A percentile compares a stretch with the other conserved stretches of the same genome.
These are phyloP conservation scores for Lasiodiplodia gonubiensis DNA, from an alignment of 2,329 filamentous ascomycete genomes.

Conservation along the genomic window DNA sequence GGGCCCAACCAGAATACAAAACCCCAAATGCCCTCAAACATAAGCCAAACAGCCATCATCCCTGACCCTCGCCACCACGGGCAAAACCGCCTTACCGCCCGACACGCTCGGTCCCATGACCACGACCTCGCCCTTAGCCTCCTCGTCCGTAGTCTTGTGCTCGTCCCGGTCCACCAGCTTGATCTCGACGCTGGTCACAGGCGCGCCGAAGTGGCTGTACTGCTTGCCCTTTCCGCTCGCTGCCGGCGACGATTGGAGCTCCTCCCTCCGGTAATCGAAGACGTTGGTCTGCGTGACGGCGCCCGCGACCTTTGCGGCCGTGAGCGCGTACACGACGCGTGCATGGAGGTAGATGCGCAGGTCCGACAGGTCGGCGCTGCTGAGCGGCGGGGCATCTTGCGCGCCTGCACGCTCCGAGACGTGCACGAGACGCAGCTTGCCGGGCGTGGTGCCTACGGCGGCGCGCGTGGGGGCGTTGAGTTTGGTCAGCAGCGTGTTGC, in stretches of 20 bases:
- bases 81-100: constrained; percentile 67
- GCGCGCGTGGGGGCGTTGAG: constrained; percentile 67
- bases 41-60: constrained; percentile 29
- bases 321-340: constrained; percentile 83
- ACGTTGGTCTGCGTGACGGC: constrained; percentile 85
- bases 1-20: not conserved
- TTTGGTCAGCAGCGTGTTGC: constrained; percentile 65
- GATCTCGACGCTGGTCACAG: constrained; percentile 79
- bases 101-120: constrained; percentile 76
- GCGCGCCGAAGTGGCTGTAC: constrained; percentile 77
- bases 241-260: constrained; percentile 46
- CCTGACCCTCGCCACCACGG: constrained; percentile 53
- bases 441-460: constrained; percentile 64
- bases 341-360: constrained; percentile 80
- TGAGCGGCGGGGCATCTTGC: constrained; percentile 64
- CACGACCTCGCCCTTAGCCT: constrained; percentile 63
- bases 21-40: not conserved
- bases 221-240: constrained; percentile 36
- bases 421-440: constrained; percentile 81
- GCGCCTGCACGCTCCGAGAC: constrained; percentile 74
- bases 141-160: constrained; percentile 68
- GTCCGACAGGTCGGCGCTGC: constrained; percentile 74
- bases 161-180: constrained; percentile 68
- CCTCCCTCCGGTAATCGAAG: constrained; percentile 76
- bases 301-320: constrained; percentile 82